Conservation (phyloP, 169 alveolate species). For the Toxoplasma gondii region DNA sequence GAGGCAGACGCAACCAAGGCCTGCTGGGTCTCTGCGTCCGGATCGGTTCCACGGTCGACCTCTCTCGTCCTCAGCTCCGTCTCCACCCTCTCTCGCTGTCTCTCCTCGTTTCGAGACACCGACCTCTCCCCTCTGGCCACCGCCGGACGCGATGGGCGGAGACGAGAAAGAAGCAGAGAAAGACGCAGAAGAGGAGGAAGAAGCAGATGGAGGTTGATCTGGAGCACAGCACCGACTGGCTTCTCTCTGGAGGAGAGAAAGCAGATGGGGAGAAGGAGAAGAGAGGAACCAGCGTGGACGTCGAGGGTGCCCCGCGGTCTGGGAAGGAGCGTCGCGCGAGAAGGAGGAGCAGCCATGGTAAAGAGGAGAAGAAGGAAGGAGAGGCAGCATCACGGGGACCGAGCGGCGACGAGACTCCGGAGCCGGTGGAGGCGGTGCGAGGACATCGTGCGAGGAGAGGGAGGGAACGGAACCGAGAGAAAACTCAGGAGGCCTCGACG, state of each 20-base stretch:
- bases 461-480: not conserved
- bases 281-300: constrained; percentile 38
- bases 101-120: too few relatives aligned
- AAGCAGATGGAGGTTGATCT: not conserved
- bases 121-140: too few relatives aligned
- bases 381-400: not conserved
- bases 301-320: not conserved
- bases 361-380: not conserved
- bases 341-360: not conserved
- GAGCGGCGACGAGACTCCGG: not conserved
- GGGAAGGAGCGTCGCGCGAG: not conserved
- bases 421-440: too few relatives aligned
- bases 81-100: too few relatives aligned
- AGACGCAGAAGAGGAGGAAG: not conserved
- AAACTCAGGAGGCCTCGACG: not conserved
- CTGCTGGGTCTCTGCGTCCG: not conserved
- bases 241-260: constrained; percentile 46
- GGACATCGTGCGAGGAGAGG: not conserved
- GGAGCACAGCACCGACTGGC: constrained; percentile 52
- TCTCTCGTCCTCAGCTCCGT: too few relatives aligned
- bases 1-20: not conserved
- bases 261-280: constrained; percentile 36
- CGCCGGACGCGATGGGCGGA: too few relatives aligned
- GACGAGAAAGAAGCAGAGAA: not conserved
- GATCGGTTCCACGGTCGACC: too few relatives aligned